A percentile compares a stretch with the other conserved stretches of the same genome.
phyloP scores from a whole-genome alignment of 139 green algal genomes.

The Coelastrella sp. region DNA sequence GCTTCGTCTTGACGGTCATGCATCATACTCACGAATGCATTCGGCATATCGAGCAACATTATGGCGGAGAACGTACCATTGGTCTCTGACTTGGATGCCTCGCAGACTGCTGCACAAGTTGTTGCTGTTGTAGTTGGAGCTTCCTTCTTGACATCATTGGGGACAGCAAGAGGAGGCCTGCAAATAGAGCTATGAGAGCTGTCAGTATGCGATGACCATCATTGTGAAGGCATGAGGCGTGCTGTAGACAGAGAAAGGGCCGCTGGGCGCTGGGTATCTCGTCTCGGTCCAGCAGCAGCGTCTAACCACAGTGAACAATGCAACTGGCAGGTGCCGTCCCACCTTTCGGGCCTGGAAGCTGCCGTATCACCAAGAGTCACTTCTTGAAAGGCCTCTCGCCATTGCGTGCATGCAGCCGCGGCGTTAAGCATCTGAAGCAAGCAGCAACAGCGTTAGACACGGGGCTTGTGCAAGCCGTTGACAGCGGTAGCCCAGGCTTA shows the following conservation, averaged over 20 bases:
- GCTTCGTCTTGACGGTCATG: too few species aligned
- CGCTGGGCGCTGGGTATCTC: too few species aligned
- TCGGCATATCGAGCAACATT: too few species aligned
- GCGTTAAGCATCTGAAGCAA: conserved; percentile 37
- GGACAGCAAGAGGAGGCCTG: conserved; percentile 16
- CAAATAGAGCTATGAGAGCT: neutral
- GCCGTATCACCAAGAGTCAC: conserved; percentile 30
- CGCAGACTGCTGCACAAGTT: conserved; percentile 36
- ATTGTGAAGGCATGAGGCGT: neutral
- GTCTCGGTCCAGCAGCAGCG: too few species aligned
- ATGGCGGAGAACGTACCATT: conserved; percentile 20
- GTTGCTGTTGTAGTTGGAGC: conserved; percentile 12
- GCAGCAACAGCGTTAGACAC: neutral
- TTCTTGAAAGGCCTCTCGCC: conserved; percentile 19
- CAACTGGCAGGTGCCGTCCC: neutral
- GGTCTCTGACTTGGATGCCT: conserved; percentile 34
- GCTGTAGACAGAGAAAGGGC: too few species aligned
- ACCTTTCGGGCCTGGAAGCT: conserved; percentile 31
- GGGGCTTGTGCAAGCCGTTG: neutral
- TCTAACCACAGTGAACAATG: neutral
- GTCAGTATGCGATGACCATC: neutral
- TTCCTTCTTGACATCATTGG: neutral
- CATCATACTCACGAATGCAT: too few species aligned
- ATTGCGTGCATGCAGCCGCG: neutral
- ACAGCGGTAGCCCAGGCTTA: neutral